Evolutionary conservation across 352 stramenopile species (phyloP).

Genomic region (Pythium rhizo-oryzae): DNA sequence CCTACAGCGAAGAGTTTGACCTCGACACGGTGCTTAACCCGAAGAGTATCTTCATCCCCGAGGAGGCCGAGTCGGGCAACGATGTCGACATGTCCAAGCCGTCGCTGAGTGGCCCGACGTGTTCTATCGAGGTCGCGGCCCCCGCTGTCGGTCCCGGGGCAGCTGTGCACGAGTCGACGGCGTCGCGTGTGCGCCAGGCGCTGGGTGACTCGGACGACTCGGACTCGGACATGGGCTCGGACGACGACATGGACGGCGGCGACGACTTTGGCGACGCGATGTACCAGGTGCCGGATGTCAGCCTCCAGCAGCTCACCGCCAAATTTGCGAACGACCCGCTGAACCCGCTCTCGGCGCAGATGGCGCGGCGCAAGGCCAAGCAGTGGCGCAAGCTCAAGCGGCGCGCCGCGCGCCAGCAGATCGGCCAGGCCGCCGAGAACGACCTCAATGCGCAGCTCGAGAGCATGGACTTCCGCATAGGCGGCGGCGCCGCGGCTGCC

Average conservation of each 20-base stretch:
- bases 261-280: conserved; percentile 18
- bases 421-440: conserved; percentile 51
- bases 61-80: conserved; percentile 27
- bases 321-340: conserved; percentile 63
- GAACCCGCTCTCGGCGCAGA: conserved; percentile 58
- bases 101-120: conserved; percentile 39
- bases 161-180: conserved; percentile 17
- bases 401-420: conserved; percentile 56
- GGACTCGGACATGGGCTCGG: conserved; percentile 44
- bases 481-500: background rate
- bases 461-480: conserved; percentile 48
- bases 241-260: conserved; percentile 37
- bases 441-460: conserved; percentile 66
- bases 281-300: conserved; percentile 30
- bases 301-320: conserved; percentile 41
- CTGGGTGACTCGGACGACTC: conserved; percentile 56
- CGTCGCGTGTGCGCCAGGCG: conserved; percentile 34
- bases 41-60: conserved; percentile 63
- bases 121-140: conserved; percentile 42
- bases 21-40: conserved; percentile 73
- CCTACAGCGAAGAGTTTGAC: conserved; percentile 69
- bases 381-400: conserved; percentile 80
- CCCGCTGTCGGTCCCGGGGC: conserved; percentile 11
- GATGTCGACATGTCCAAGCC: conserved; percentile 14
- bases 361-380: conserved; percentile 68